Percentiles rank a stretch among this genome's conserved stretches.
Conservation (phyloP, 2,329 filamentous ascomycete species). For the Fusarium falciforme region DNA sequence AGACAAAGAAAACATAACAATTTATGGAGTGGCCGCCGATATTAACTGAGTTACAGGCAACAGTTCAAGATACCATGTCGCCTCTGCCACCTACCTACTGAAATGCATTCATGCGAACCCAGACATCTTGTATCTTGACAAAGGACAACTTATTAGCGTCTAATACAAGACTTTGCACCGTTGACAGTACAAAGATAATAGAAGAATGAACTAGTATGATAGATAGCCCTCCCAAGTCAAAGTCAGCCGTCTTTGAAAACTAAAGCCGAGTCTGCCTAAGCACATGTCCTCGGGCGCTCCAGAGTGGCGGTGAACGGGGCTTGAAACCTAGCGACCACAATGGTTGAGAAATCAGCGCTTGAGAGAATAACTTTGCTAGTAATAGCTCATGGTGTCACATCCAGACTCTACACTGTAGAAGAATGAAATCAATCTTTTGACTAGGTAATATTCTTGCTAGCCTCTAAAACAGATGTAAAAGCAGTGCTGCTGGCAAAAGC, state of each 20-base stretch:
- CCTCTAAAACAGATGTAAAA: not conserved
- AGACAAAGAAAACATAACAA: not conserved
- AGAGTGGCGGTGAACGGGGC: not conserved
- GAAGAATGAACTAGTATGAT: not conserved
- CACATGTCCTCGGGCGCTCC: not conserved
- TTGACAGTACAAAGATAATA: not conserved
- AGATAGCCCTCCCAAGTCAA: not conserved
- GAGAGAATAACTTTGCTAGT: not conserved
- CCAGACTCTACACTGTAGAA: not conserved
- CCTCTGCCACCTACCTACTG: not conserved
- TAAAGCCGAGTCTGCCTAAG: not conserved
- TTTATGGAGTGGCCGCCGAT: not conserved
- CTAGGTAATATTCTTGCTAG: not conserved
- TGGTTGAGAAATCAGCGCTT: not conserved
- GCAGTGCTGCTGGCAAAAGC: not conserved
- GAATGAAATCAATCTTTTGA: not conserved
- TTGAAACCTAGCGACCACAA: not conserved
- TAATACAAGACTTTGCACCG: not conserved
- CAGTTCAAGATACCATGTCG: not conserved
- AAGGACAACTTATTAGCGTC: not conserved
- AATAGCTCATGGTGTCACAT: not conserved
- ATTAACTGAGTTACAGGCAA: not conserved
- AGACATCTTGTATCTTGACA: not conserved
- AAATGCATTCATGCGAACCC: not conserved
- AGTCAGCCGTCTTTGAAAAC: not conserved